phyloP scores from a whole-genome alignment of 768 basidiomycete genomes.

The Termitomyces sp. region DNA sequence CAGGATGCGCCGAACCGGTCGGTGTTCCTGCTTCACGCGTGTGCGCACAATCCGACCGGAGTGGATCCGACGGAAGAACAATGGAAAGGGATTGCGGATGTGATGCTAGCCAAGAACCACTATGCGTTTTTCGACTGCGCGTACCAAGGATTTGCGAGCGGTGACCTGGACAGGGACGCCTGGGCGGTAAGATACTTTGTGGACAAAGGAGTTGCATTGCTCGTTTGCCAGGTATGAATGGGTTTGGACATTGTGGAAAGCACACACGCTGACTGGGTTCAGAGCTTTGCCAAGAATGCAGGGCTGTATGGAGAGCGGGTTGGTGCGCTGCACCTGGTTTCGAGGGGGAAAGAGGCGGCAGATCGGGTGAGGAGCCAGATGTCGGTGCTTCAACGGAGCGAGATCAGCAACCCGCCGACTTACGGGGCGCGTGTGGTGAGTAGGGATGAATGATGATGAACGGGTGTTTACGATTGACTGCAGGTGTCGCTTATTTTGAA shows the following conservation, averaged over 20 bases:
- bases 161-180: constrained; percentile 87
- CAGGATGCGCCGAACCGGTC: constrained; percentile 68
- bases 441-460: background rate
- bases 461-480: constrained; percentile 1
- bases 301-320: constrained; percentile 94
- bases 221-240: constrained; percentile 78
- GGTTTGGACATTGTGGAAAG: background rate
- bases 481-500: constrained; percentile 84
- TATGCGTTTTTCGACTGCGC: constrained; percentile 95
- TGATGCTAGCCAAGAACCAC: constrained; percentile 70
- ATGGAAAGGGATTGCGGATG: constrained; percentile 75
- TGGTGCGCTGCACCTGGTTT: constrained; percentile 87
- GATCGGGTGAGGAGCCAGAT: constrained; percentile 80
- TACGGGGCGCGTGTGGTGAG: constrained; percentile 84
- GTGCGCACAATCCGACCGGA: constrained; percentile 96
- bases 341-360: constrained; percentile 60
- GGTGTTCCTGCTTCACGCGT: constrained; percentile 88
- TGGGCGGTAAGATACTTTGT: constrained; percentile 90
- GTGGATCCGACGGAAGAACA: constrained; percentile 89
- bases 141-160: constrained; percentile 96
- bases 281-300: constrained; percentile 98
- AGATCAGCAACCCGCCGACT: constrained; percentile 93
- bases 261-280: background rate
- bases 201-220: constrained; percentile 64
- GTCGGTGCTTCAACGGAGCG: constrained; percentile 86